phyloP scores from a whole-genome alignment of 768 basidiomycete species.

The Hygrophoropsis aurantiaca region DNA sequence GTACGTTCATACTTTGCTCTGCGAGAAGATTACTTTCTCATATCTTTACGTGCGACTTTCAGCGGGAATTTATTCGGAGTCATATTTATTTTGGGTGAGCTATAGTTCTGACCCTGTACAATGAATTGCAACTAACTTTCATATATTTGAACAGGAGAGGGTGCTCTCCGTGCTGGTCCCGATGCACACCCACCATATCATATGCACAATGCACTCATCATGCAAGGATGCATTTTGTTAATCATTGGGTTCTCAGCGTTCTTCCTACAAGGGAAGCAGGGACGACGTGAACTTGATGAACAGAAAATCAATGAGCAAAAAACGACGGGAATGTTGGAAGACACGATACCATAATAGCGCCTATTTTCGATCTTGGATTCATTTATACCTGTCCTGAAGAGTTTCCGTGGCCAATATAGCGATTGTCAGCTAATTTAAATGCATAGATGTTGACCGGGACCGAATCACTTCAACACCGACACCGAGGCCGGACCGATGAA shows the following conservation, averaged over 20 bases:
- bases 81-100: conserved; percentile 60
- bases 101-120: background rate
- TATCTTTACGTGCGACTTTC: conserved; percentile 1
- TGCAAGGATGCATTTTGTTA: conserved; percentile 57
- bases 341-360: no score
- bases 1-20: conserved; percentile 38
- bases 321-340: no score
- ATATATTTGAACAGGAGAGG: conserved; percentile 44
- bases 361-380: no score
- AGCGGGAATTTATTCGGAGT: conserved; percentile 71
- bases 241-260: conserved; percentile 41
- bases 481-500: no score
- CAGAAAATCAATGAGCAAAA: conserved; percentile 32
- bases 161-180: conserved; percentile 63
- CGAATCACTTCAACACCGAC: no score
- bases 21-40: no score
- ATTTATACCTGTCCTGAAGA: no score
- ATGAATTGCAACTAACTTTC: conserved; percentile 1
- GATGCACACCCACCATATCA: conserved; percentile 69
- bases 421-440: no score
- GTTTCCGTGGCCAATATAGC: no score
- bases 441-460: no score
- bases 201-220: conserved; percentile 67
- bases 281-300: conserved; percentile 62
- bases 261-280: conserved; percentile 59